Conservation (phyloP, 495 filamentous ascomycete species). For the Neurospora tetrasperma region DNA sequence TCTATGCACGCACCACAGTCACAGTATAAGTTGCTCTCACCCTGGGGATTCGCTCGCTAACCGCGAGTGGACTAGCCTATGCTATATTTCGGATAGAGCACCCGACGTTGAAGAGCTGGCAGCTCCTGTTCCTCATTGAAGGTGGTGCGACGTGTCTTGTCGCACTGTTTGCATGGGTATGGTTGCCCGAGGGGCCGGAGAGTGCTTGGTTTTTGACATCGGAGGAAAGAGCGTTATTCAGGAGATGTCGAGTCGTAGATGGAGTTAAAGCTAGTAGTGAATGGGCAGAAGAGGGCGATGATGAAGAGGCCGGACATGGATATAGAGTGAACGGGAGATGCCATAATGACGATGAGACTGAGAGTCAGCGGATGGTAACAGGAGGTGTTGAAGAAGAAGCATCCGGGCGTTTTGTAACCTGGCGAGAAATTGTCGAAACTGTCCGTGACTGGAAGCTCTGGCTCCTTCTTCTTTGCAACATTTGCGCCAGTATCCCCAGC, state of each 20-base stretch:
- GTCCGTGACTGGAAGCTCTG: slow-evolving; percentile 43
- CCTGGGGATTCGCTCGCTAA: neutral
- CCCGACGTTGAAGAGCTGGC: slow-evolving; percentile 36
- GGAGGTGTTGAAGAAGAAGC: slow-evolving; percentile 13
- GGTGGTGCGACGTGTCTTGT: slow-evolving; percentile 37
- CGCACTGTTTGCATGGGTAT: slow-evolving; percentile 37
- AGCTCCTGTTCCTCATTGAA: slow-evolving; percentile 49
- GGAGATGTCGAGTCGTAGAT: neutral
- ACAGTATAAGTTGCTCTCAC: neutral
- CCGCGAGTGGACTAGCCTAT: slow-evolving; percentile 11
- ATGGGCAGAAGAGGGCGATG: neutral
- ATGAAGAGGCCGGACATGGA: neutral
- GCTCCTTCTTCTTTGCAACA: slow-evolving; percentile 41
- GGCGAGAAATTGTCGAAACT: slow-evolving; percentile 38
- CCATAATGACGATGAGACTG: slow-evolving; percentile 3
- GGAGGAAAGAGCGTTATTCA: slow-evolving; percentile 22
- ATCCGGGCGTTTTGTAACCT: slow-evolving; percentile 19
- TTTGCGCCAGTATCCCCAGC: slow-evolving; percentile 41
- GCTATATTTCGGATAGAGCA: slow-evolving; percentile 20
- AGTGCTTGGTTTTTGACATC: slow-evolving; percentile 45
- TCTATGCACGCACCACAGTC: neutral
- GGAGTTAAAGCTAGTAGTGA: slow-evolving; percentile 5
- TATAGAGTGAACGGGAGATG: neutral
- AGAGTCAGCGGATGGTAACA: slow-evolving; percentile 15
- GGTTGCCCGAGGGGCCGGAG: slow-evolving; percentile 39